Evolutionary conservation across 2,329 filamentous ascomycete genomes (phyloP), one percentile per base, ranked within the genome.

Genomic region (Lecanicillium sp.): DNA sequence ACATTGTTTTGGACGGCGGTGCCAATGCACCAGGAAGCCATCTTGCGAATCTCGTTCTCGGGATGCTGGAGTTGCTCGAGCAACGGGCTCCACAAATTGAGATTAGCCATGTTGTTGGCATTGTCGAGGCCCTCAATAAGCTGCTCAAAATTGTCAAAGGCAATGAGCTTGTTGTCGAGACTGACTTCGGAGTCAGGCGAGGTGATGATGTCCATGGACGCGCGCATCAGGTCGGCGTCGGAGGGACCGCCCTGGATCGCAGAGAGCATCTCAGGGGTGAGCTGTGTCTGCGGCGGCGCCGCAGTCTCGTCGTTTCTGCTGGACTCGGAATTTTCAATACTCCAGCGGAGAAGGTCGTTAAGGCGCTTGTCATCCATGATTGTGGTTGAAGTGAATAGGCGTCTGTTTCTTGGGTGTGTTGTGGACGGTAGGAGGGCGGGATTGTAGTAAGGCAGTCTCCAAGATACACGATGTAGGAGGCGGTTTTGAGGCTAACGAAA

Each of bases 1-100:
- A 75, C 73, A 61, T 98, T 96, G 67, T 98, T 98, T 71, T 96
- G 89, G 43, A 98, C 92, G 9, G 92, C 90, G 5, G 89, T 95
- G 36, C 86, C 87, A 42, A 92, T 68, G 65, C 88, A 95, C 85
- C 87, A 95, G n/a, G 88, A 88, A 3, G 90, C 89, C 75, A 87
- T 88, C 51, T 71, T 78, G 47, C 89, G 72, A 53, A 95, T 68
- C 46, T 92, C 84, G 5, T 70, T 57, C 54, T 92, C 82, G 9
- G 74, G 69, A 52, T 80, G 72, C 35, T 71, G 68, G 12, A 98
- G 69, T 46, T 83, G 77, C 8, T 70, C 63, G 9, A 95, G 67
- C 29, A 98, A 68, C 9, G 86, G 86, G 9, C 75, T 73, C 92
- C 92, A 98, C 22, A 96, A 71, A 6, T 74, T 73, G 15, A 95